Percentiles rank a stretch among this genome's conserved stretches.
Evolutionary conservation across 305 asterid species (phyloP).

Genomic region (Petunia hybrid): DNA sequence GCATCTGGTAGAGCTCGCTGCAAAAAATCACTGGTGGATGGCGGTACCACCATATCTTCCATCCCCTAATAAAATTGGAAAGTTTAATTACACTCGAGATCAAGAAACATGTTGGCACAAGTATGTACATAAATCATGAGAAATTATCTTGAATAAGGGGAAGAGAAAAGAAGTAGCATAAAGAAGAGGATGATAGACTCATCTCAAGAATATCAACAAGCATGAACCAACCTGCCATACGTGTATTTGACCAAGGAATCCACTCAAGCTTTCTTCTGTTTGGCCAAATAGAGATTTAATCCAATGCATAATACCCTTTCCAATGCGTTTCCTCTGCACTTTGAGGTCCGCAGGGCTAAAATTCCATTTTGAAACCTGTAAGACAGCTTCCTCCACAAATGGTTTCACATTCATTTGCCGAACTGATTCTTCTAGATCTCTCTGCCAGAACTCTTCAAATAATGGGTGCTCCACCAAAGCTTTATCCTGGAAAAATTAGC

Average conservation of each 20-base stretch:
- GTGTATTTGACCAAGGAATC: slow-evolving; percentile 92
- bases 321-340: slow-evolving; percentile 54
- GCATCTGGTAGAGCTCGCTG: slow-evolving; percentile 85
- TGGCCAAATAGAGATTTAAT: slow-evolving; percentile 70
- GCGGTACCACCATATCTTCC: slow-evolving; percentile 78
- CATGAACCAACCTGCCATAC: slow-evolving; percentile 80
- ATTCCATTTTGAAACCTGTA: slow-evolving; percentile 93
- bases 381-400: slow-evolving; percentile 85
- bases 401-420: slow-evolving; percentile 75
- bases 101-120: slow-evolving; percentile 19
- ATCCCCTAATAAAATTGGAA: slow-evolving; percentile 43
- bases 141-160: slow-evolving; percentile 12
- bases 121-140: slow-evolving; percentile 1
- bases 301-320: slow-evolving; percentile 70
- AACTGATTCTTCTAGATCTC: slow-evolving; percentile 92
- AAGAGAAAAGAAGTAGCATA: neutral
- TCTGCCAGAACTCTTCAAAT: slow-evolving; percentile 80
- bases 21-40: slow-evolving; percentile 79
- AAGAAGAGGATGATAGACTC: neutral
- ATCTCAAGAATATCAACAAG: neutral
- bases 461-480: slow-evolving; percentile 60
- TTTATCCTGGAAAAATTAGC: slow-evolving; percentile 67
- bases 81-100: slow-evolving; percentile 25
- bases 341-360: slow-evolving; percentile 84
- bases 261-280: slow-evolving; percentile 58